These are phyloP conservation scores for Camelina laxa DNA, from an alignment of 345 rosid genomes.

Conservation along the genomic window DNA sequence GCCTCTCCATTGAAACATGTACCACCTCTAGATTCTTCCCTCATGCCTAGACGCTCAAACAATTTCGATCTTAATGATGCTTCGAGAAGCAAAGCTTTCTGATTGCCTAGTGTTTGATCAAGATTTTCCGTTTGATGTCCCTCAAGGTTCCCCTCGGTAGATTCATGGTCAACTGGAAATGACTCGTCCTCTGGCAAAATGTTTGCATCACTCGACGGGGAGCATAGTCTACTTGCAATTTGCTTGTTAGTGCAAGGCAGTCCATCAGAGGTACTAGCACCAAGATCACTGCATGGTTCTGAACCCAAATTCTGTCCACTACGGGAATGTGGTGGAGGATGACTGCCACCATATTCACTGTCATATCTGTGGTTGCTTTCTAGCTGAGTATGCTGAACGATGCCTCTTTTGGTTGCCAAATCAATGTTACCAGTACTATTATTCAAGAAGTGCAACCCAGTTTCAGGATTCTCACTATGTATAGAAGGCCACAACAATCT, in stretches of 20 bases:
- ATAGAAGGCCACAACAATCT: constrained; percentile 58
- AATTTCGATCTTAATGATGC: constrained; percentile 84
- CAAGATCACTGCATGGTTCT: constrained; percentile 86
- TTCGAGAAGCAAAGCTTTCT: constrained; percentile 73
- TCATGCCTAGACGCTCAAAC: constrained; percentile 66
- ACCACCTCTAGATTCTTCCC: constrained; percentile 51
- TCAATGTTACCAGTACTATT: constrained; percentile 47
- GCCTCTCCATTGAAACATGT: constrained; percentile 49
- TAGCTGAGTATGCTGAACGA: constrained; percentile 46
- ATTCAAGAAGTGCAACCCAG: constrained; percentile 48
- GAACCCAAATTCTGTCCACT: constrained; percentile 61
- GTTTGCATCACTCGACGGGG: constrained; percentile 59
- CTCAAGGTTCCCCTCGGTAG: constrained; percentile 45
- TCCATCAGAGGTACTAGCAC: constrained; percentile 85
- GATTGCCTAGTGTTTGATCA: constrained; percentile 46
- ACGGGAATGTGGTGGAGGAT: constrained; percentile 34
- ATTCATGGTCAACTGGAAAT: constrained; percentile 56
- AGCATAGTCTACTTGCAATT: constrained; percentile 51
- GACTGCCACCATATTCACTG: constrained; percentile 35
- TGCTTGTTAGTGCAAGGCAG: constrained; percentile 58
- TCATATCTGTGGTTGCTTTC: constrained; percentile 34
- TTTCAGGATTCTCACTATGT: constrained; percentile 49
- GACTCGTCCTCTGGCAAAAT: constrained; percentile 66
- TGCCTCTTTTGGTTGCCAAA: constrained; percentile 52
- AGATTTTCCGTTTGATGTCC: constrained; percentile 41